Percentiles rank a stretch among this genome's conserved stretches.
Conservation (phyloP, 2,329 filamentous ascomycete genomes). For the Penicillium sp. region DNA sequence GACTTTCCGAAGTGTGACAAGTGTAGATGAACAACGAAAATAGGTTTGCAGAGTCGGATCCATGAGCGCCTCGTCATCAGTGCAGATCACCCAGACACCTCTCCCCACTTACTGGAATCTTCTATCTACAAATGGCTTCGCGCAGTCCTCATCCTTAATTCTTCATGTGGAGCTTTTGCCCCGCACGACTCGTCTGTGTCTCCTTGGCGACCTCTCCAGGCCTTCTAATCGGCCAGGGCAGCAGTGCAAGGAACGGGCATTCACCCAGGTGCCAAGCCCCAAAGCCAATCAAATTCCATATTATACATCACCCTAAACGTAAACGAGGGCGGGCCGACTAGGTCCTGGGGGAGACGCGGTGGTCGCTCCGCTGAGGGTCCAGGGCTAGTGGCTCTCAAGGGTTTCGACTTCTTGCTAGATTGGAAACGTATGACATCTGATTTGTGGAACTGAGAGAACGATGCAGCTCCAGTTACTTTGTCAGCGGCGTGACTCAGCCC, state of each 20-base stretch:
- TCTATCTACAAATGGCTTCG: neutral
- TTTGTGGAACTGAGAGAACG: slow-evolving; percentile 10
- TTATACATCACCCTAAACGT: slow-evolving; percentile 4
- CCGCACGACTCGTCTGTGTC: neutral
- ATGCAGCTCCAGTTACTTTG: slow-evolving; percentile 4
- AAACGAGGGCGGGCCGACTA: neutral
- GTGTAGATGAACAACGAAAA: neutral
- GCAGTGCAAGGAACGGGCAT: neutral
- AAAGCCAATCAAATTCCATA: slow-evolving; percentile 9
- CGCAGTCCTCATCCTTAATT: slow-evolving; percentile 3
- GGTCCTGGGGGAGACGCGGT: neutral
- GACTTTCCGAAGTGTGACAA: neutral
- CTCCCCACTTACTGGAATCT: slow-evolving; percentile 1
- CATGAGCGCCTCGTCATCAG: slow-evolving; percentile 16
- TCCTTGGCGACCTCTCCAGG: slow-evolving; percentile 9
- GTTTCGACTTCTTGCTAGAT: slow-evolving; percentile 5
- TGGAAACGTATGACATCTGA: slow-evolving; percentile 17
- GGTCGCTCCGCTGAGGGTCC: slow-evolving; percentile 14
- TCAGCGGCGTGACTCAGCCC: neutral
- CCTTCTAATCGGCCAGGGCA: neutral
- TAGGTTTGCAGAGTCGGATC: neutral
- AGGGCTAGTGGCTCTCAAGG: neutral
- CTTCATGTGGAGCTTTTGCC: slow-evolving; percentile 9
- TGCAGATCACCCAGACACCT: slow-evolving; percentile 12
- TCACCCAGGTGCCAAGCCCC: neutral